A percentile compares a stretch with the other conserved stretches of the same genome.
These are phyloP conservation scores for Ceratocystis destructans DNA, from an alignment of 2,329 filamentous ascomycete species.

Conservation along the genomic window DNA sequence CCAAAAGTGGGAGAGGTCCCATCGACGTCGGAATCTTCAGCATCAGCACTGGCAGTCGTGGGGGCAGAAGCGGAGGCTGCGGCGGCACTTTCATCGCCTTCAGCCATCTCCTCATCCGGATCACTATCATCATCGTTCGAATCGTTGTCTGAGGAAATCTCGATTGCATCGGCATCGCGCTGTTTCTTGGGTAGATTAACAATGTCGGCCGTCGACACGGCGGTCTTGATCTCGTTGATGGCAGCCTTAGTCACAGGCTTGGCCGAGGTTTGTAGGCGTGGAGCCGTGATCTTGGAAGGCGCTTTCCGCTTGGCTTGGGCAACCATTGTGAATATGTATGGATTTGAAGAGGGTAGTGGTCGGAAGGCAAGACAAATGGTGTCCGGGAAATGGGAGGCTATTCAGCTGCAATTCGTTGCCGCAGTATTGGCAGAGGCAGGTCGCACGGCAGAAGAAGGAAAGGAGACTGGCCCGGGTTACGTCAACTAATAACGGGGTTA, in stretches of 20 bases:
- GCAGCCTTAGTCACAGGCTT: slow-evolving; percentile 36
- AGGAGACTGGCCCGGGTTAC: neutral
- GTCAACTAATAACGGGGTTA: neutral
- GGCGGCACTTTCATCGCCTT: slow-evolving; percentile 22
- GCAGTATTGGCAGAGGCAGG: neutral
- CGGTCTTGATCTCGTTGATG: slow-evolving; percentile 45
- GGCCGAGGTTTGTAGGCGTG: slow-evolving; percentile 40
- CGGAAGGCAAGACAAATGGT: neutral
- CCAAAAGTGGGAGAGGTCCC: slow-evolving; percentile 60
- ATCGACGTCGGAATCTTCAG: slow-evolving; percentile 31
- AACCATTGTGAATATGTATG: slow-evolving; percentile 13
- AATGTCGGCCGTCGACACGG: slow-evolving; percentile 34
- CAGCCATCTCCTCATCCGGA: slow-evolving; percentile 28
- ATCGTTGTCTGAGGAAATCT: slow-evolving; percentile 43
- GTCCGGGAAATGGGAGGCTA: neutral
- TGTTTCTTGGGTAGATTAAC: slow-evolving; percentile 27
- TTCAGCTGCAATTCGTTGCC: neutral
- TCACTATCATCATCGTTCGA: slow-evolving; percentile 37
- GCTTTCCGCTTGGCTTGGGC: slow-evolving; percentile 43
- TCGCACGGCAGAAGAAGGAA: neutral
- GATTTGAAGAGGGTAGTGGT: neutral
- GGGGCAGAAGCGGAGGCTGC: slow-evolving; percentile 20
- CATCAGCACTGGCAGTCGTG: slow-evolving; percentile 21
- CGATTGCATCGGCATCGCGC: slow-evolving; percentile 33
- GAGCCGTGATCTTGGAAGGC: slow-evolving; percentile 42